A percentile compares a stretch with the other conserved stretches of the same genome.
phyloP scores from a whole-genome alignment of 2,329 filamentous ascomycete genomes.

The Davidsoniella eucalypti region DNA sequence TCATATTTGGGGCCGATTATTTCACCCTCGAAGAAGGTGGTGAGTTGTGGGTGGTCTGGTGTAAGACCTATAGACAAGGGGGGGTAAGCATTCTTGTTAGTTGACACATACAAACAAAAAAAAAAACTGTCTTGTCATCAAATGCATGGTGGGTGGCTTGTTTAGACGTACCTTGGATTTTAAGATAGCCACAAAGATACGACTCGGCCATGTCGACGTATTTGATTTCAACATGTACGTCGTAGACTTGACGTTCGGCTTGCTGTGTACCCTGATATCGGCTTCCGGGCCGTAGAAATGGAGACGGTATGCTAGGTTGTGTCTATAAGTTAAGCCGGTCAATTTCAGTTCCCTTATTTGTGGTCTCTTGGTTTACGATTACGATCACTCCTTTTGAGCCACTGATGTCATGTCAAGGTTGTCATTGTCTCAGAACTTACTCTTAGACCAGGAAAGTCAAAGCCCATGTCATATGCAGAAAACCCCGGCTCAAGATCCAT shows the following conservation, averaged over 20 bases:
- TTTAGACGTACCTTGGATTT: conserved; percentile 65
- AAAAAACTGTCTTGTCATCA: background rate
- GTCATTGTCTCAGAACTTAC: conserved; percentile 2
- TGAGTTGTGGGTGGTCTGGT: conserved; percentile 90
- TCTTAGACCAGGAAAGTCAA: background rate
- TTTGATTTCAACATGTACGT: conserved; percentile 93
- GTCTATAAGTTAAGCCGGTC: background rate
- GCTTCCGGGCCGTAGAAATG: conserved; percentile 72
- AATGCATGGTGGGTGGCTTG: background rate
- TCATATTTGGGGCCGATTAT: conserved; percentile 90
- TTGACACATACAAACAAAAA: background rate
- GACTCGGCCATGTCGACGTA: conserved; percentile 90
- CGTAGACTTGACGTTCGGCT: conserved; percentile 83
- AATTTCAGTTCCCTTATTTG: too few species aligned
- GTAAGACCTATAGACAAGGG: conserved; percentile 51
- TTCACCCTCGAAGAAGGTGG: conserved; percentile 95
- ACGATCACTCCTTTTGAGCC: background rate
- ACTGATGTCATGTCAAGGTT: background rate
- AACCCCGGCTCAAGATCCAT: background rate
- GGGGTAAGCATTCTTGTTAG: conserved; percentile 13
- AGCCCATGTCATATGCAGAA: background rate
- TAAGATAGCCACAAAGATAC: conserved; percentile 84
- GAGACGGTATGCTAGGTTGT: conserved; percentile 55
- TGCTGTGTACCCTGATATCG: conserved; percentile 82
- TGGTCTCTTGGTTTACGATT: too few species aligned